These are phyloP conservation scores for Glycine latifolia DNA, from an alignment of 306 rosid species.

Conservation along the genomic window DNA sequence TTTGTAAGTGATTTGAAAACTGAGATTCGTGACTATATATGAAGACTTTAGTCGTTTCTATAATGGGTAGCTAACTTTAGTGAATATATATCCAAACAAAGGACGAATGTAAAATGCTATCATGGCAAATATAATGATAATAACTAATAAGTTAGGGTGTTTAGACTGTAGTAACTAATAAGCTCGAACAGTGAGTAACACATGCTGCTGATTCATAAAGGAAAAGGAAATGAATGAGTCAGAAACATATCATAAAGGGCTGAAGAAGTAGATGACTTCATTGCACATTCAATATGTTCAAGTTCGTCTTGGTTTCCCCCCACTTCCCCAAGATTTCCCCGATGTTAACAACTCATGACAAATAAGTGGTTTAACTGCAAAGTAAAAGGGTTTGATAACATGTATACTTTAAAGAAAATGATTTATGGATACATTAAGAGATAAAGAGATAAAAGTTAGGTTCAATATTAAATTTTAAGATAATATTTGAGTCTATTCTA, in stretches of 20 bases:
- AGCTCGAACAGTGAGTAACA: slow-evolving; percentile 39
- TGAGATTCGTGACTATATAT: not conserved
- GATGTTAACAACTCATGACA: slow-evolving; percentile 42
- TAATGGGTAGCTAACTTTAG: not conserved
- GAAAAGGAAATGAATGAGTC: not conserved
- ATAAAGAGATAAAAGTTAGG: too few relatives aligned
- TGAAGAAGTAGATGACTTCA: slow-evolving; percentile 39
- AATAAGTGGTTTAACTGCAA: slow-evolving; percentile 30
- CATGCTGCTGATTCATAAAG: slow-evolving; percentile 20
- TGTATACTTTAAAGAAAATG: not conserved
- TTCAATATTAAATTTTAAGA: too few relatives aligned
- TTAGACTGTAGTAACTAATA: slow-evolving; percentile 20
- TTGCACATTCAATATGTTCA: slow-evolving; percentile 38
- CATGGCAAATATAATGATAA: slow-evolving; percentile 29
- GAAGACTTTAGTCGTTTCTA: not conserved
- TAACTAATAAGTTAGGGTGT: not conserved
- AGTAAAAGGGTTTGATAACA: not conserved
- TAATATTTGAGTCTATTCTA: too few relatives aligned
- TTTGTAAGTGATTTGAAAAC: not conserved
- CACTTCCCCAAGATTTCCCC: slow-evolving; percentile 27
- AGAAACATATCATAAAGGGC: not conserved
- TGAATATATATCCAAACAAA: slow-evolving; percentile 41
- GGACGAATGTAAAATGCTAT: slow-evolving; percentile 17
- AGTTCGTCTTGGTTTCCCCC: slow-evolving; percentile 36
- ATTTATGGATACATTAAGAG: not conserved